Conservation (phyloP, 306 rosid species). For the Lagenaria siceraria region DNA sequence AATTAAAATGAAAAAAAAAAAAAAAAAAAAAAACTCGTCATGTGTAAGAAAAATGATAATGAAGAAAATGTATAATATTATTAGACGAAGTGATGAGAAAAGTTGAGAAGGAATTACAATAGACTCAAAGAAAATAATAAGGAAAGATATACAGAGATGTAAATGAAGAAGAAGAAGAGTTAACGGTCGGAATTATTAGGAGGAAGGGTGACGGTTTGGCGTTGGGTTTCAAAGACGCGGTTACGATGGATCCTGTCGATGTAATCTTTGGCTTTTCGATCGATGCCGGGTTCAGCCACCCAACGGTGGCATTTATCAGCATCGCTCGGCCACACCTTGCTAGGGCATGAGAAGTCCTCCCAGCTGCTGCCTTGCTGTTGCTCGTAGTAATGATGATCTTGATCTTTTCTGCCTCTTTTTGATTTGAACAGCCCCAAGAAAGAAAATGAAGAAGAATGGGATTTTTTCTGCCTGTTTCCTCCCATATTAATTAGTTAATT, state of each 20-base stretch:
- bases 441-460: slow-evolving; percentile 27
- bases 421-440: slow-evolving; percentile 50
- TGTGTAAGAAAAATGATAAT: too few relatives aligned
- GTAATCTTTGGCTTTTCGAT: slow-evolving; percentile 45
- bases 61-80: too few relatives aligned
- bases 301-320: slow-evolving; percentile 48
- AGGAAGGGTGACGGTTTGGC: slow-evolving; percentile 27
- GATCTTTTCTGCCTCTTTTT: slow-evolving; percentile 14
- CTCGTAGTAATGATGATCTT: neutral
- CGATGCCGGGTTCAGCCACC: slow-evolving; percentile 67
- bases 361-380: neutral
- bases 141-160: neutral
- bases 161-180: neutral
- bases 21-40: too few relatives aligned
- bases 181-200: neutral
- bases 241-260: slow-evolving; percentile 36
- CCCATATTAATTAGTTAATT: neutral
- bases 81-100: too few relatives aligned
- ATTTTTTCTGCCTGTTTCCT: neutral
- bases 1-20: too few relatives aligned
- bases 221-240: slow-evolving; percentile 34
- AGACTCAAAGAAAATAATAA: too few relatives aligned
- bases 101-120: too few relatives aligned
- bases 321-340: slow-evolving; percentile 70
- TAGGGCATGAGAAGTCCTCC: slow-evolving; percentile 24